Base-by-base conservation (phyloP, 306 rosid genomes). In the Psophocarpus tetragonolobus region DNA sequence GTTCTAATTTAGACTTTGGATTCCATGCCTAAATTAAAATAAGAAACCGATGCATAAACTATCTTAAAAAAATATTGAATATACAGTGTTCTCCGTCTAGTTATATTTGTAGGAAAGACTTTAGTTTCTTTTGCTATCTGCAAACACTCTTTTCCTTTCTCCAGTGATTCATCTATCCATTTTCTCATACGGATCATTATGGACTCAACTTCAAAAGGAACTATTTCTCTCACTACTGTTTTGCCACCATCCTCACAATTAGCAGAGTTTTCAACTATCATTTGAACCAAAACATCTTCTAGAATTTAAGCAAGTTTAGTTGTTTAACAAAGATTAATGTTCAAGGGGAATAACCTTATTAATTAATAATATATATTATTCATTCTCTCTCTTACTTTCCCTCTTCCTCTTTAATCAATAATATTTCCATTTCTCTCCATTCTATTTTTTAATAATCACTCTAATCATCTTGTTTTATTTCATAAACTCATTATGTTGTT, bases 171-270 rank as follows among this genome's bases (percentile, higher is more conserved):
- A 24, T 81, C 79, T 13, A 95, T 86, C 98, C 98, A 92, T 78
- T 39, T 89, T 47, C 68, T 87, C 78, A 89, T 58, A 7, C 89
- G 91, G 67, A 66, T 78, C 74, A 86, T 5, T 27, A 89, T 84
- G 81, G 87, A 42, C 21, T 92, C 93, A 66, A 95, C 96, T 75
- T 95, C 97, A 73, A 87, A 95, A 6, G 97, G 98, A 79, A 84
- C 81, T 97, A 95, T 95, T 82, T 92, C 96, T 76, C 89, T 86
- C 2, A 95, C 97, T 8, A 95, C 64, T 15, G 93, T 74, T 83
- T 89, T 91, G 12, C 98, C 98, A 6, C 98, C 98, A 68, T 95
- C 98, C 1, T 92, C 97, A 14, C 97, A 90, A 13, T 95, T 97
- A 13, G 42, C 92, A 0, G 96, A 89, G 73, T 89, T 87, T 63